A percentile compares a stretch with the other conserved stretches of the same genome.
Conservation (phyloP, 208 protist species). For the Crithidia expoeki region DNA sequence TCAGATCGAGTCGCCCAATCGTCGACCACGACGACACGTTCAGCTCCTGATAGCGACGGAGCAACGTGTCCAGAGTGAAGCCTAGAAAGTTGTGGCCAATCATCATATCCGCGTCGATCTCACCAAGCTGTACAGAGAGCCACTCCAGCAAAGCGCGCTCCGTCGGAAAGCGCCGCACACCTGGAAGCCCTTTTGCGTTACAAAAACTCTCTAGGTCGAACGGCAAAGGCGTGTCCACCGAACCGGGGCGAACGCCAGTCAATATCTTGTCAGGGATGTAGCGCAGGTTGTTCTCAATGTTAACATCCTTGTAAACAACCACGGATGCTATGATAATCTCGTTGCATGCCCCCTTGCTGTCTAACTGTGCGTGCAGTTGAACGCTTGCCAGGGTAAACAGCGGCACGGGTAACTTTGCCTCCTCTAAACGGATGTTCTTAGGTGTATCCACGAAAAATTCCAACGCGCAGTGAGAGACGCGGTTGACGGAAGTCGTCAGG, state of each 20-base stretch:
- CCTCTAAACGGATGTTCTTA: conserved; percentile 70
- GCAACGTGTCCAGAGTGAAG: conserved; percentile 96
- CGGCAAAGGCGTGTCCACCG: conserved; percentile 48
- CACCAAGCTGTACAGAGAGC: conserved; percentile 72
- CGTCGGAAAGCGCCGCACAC: conserved; percentile 62
- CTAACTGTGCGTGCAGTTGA: conserved; percentile 89
- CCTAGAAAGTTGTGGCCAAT: conserved; percentile 98
- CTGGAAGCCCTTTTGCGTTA: conserved; percentile 59
- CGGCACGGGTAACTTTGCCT: conserved; percentile 65
- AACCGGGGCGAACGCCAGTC: conserved; percentile 64
- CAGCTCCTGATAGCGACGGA: conserved; percentile 93
- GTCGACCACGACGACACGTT: conserved; percentile 92
- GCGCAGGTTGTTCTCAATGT: conserved; percentile 66
- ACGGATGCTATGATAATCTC: conserved; percentile 92
- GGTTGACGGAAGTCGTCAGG: conserved; percentile 37
- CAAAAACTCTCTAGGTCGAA: conserved; percentile 86
- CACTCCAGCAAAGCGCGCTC: conserved; percentile 84
- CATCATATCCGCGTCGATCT: conserved; percentile 95
- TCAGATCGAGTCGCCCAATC: conserved; percentile 87
- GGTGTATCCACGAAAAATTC: conserved; percentile 82
- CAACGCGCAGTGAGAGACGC: conserved; percentile 83
- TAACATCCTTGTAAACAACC: conserved; percentile 82
- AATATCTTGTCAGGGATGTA: conserved; percentile 48
- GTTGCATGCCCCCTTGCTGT: conserved; percentile 67
- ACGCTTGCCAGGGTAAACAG: conserved; percentile 89